Base-by-base conservation (phyloP, 352 stramenopile genomes). In the Globisporangium spinosum region DNA sequence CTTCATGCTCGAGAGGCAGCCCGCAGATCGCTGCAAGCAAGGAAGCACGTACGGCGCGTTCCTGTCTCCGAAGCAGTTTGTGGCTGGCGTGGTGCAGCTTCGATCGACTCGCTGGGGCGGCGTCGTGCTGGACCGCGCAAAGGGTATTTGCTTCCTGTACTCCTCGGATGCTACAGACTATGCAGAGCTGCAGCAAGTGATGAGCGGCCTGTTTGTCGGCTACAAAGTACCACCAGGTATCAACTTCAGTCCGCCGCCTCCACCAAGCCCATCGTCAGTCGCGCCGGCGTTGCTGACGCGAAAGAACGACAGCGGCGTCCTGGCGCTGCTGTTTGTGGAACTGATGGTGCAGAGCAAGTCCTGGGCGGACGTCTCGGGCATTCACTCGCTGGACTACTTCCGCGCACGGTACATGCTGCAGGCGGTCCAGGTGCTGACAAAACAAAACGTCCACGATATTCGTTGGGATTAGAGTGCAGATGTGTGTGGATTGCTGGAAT, bases 321-420 rank as follows among this genome's bases (percentile, higher is more conserved):
- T 68, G 23, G 63, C 63, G 54, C 54, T 68, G 38, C 54, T 68
- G 12, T 61, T 68, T 15, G 25, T 68, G n/a, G 63, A 68, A n/a
- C 49, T 45, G 15, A 43, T 58, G 53, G 23, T 68, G 6, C 35
- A 34, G 17, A 38, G 58, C 25, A 59, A 35, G 53, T 47, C 56
- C 3, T 68, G 63, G 63, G 54, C n/a, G 12, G 35, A 68, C 29
- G 17, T 60, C 8, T 55, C 20, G 6, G 20, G 7, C 10, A 2
- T 10, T 59, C 13, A 10, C 49, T 51, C 47, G 45, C 32, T 66
- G 20, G 61, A 58, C 51, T 68, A 68, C 54, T 68, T 62, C 20
- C 63, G 63, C 17, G 12, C 62, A 17, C 63, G 63, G n/a, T 68
- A 62, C 54, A 34, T 69, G 54, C 25, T 69, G 55, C 64, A 69